Conservation (phyloP, 2,329 filamentous ascomycete species). For the Ustulina deusta region DNA sequence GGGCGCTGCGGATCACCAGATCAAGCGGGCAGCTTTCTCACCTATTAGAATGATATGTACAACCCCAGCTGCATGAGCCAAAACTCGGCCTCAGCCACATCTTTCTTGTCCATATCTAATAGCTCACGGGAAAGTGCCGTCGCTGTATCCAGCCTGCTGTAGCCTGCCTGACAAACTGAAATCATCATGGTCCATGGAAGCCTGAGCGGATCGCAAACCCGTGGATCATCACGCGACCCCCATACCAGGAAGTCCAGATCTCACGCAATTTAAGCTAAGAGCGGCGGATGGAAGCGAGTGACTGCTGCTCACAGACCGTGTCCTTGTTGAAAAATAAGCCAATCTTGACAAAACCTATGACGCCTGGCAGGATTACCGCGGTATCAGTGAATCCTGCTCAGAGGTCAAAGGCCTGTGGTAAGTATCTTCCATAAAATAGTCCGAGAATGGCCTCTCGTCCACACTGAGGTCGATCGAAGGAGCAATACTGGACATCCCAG, state of each 20-base stretch:
- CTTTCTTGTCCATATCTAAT: no score
- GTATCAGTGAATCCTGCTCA: not conserved
- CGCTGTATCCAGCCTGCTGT: not conserved
- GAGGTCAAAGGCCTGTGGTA: not conserved
- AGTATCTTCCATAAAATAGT: not conserved
- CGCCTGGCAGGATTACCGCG: not conserved
- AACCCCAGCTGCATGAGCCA: no score
- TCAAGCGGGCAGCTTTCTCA: no score
- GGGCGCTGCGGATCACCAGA: no score
- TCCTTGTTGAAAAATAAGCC: not conserved
- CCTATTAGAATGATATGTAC: no score
- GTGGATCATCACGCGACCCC: not conserved
- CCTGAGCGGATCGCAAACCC: not conserved
- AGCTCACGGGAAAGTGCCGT: no score
- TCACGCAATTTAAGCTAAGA: not conserved
- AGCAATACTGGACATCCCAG: not conserved
- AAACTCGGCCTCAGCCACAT: no score
- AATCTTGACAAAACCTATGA: not conserved
- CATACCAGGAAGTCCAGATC: not conserved
- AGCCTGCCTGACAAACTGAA: not conserved
- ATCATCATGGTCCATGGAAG: not conserved
- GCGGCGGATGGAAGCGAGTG: not conserved
- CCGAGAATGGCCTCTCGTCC: not conserved
- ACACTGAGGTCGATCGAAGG: not conserved
- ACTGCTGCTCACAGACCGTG: not conserved